A percentile compares a stretch with the other conserved stretches of the same genome.
These are phyloP conservation scores for Laetiporus sulphureus DNA, from an alignment of 1,284 basidiomycete genomes.

Conservation along the genomic window DNA sequence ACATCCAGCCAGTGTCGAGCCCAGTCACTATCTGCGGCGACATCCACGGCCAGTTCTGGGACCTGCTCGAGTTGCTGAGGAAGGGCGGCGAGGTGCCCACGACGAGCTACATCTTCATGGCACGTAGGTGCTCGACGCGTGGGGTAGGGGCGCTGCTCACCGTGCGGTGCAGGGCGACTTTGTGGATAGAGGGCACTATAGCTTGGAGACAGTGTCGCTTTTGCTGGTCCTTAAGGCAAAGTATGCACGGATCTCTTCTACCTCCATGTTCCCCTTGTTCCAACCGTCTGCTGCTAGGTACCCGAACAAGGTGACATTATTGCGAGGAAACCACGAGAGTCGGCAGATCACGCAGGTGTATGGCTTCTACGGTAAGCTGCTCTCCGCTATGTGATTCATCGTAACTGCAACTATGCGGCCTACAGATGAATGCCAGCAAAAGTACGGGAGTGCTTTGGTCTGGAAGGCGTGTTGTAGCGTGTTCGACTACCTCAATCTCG, in stretches of 20 bases:
- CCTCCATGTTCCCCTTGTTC: background rate
- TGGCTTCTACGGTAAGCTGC: constrained; percentile 85
- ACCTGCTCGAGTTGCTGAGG: constrained; percentile 84
- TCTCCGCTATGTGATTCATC: background rate
- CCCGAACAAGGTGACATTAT: constrained; percentile 86
- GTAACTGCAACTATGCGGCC: background rate
- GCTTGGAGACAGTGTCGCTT: constrained; percentile 91
- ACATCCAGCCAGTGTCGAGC: constrained; percentile 88
- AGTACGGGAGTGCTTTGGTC: constrained; percentile 89
- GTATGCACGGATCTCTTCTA: constrained; percentile 32
- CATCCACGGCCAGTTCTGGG: constrained; percentile 96
- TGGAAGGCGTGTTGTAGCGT: constrained; percentile 97
- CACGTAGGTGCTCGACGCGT: constrained; percentile 44
- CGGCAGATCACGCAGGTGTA: constrained; percentile 98
- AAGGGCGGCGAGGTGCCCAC: constrained; percentile 86
- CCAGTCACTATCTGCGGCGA: constrained; percentile 94
- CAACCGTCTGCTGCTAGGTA: constrained; percentile 34
- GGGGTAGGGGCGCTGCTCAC: constrained; percentile 19
- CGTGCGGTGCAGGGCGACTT: constrained; percentile 76
- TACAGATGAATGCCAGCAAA: constrained; percentile 92
- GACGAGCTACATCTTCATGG: constrained; percentile 98
- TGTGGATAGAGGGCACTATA: constrained; percentile 95
- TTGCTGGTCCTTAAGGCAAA: constrained; percentile 87
- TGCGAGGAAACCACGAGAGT: constrained; percentile 94
- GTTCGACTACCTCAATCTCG: constrained; percentile 91